Conservation (phyloP, 1,284 basidiomycete genomes). For the Inonotus obliquus region DNA sequence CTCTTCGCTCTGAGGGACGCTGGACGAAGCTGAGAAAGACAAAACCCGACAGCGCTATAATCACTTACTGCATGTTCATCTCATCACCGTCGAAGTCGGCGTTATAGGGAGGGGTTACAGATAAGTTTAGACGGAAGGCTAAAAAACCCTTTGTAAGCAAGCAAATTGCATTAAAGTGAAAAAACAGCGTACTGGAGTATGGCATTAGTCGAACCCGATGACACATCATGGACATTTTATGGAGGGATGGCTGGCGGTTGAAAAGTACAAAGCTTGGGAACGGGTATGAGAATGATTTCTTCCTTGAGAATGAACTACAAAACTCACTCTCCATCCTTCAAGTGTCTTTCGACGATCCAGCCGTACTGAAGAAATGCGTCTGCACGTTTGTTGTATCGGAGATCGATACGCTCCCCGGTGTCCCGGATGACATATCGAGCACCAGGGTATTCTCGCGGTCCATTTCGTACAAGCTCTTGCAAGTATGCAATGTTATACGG, state of each 20-base stretch:
- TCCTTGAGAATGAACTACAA: not conserved
- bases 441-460: constrained; percentile 93
- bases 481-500: constrained; percentile 96
- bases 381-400: constrained; percentile 97
- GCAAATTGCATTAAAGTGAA: not conserved
- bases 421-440: constrained; percentile 97
- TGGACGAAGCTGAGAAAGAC: constrained; percentile 29
- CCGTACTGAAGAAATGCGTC: constrained; percentile 97
- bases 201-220: constrained; percentile 98
- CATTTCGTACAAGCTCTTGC: constrained; percentile 95
- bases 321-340: constrained; percentile 95
- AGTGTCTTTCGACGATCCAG: constrained; percentile 97
- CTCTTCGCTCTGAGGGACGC: constrained; percentile 97
- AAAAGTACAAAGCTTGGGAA: constrained; percentile 79
- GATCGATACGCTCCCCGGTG: constrained; percentile 95
- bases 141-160: constrained; percentile 24
- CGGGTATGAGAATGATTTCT: constrained; percentile 15
- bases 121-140: constrained; percentile 90
- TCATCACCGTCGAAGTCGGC: constrained; percentile 99
- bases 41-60: not conserved
- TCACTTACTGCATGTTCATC: constrained; percentile 97
- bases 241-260: constrained; percentile 97
- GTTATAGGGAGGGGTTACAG: constrained; percentile 83
- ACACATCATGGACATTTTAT: constrained; percentile 99
- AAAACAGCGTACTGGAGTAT: constrained; percentile 82